Base-by-base conservation (phyloP, 345 rosid genomes). In the Geranium brycei region DNA sequence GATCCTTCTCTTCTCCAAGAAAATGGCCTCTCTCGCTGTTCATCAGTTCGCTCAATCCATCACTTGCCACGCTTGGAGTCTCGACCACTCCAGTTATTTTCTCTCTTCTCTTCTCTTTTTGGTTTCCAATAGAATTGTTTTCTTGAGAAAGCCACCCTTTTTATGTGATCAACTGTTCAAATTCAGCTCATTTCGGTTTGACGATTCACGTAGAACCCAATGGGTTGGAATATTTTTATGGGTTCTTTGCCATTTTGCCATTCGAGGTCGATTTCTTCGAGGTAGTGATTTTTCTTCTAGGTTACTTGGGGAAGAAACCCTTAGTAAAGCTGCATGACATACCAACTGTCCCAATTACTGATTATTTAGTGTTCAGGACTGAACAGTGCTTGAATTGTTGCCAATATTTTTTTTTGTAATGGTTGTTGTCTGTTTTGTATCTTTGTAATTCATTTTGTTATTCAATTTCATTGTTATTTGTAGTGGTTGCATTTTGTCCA, bases 31-130 rank as follows among this genome's bases (percentile, higher is more conserved):
- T 59, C 69, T 82, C 47, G 77, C 86, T 47, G 89, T 86, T 76
- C 91, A 90, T 63, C 92, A 87, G 71, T 80, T 90, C 60, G 89
- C 97, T n/a, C 85, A 80, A 65, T 86, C 84, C 82, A 83, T 93
- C 76, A 88, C 95, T 69, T 90, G 96, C 77, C 99, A 93, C 72
- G 88, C 99, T 61, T 93, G 97, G 97, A 88, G 91, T 79, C 91
- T 96, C 62, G 96, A 90, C 81, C 85, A 68, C 72, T 83, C 97
- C 4, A 85, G 99, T 93, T 76, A 64, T 47, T 40, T 41, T 23
- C 7, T 19, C 7, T 58, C 17, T 51, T 15, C 7, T 58, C 17
- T 51, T 15, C n/a, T 58, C 7, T 58, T 58, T 64, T 47, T 35
- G 41, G 7, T 35, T 7, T 35, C 41, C 41, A 35, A 35, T 4